Evolutionary conservation across 2,329 filamentous ascomycete species (phyloP).

Genomic region (Xylaria sp.): DNA sequence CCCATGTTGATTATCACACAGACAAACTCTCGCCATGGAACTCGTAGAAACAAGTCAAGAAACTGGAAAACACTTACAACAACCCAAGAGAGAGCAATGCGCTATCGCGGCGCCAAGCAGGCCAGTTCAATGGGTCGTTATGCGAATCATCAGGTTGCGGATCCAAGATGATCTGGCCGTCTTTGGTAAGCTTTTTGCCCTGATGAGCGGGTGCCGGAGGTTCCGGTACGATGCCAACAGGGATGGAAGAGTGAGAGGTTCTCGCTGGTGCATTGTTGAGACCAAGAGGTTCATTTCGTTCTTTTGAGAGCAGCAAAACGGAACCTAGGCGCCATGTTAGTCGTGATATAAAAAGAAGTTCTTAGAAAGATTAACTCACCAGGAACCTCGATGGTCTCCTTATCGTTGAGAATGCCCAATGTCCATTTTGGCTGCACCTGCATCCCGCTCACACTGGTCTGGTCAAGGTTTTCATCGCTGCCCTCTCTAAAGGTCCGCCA

Average conservation of each 20-base stretch:
- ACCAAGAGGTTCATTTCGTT: conserved; percentile 56
- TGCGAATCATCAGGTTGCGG: conserved; percentile 86
- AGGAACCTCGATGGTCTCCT: conserved; percentile 77
- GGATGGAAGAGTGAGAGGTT: conserved; percentile 54
- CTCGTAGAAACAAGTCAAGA: not conserved
- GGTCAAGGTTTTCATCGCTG: conserved; percentile 10
- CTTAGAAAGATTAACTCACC: conserved; percentile 45
- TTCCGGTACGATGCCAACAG: conserved; percentile 40
- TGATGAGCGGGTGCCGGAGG: conserved; percentile 30
- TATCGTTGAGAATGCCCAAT: conserved; percentile 80
- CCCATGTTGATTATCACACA: too few relatives aligned
- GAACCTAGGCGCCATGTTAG: conserved; percentile 42
- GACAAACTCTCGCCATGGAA: not conserved
- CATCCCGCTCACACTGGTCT: conserved; percentile 9
- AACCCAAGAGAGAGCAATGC: conserved; percentile 80
- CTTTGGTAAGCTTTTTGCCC: conserved; percentile 68
- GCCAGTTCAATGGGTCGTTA: conserved; percentile 94
- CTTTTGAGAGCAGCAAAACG: conserved; percentile 49
- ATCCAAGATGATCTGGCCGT: conserved; percentile 80
- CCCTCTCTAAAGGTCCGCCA: conserved; percentile 21
- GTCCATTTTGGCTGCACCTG: conserved; percentile 40
- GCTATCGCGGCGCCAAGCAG: conserved; percentile 69
- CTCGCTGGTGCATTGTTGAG: conserved; percentile 52
- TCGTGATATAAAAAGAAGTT: not conserved
- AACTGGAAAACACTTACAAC: conserved; percentile 40